Conservation (phyloP, 345 rosid species). For the Hibiscus syriacus region DNA sequence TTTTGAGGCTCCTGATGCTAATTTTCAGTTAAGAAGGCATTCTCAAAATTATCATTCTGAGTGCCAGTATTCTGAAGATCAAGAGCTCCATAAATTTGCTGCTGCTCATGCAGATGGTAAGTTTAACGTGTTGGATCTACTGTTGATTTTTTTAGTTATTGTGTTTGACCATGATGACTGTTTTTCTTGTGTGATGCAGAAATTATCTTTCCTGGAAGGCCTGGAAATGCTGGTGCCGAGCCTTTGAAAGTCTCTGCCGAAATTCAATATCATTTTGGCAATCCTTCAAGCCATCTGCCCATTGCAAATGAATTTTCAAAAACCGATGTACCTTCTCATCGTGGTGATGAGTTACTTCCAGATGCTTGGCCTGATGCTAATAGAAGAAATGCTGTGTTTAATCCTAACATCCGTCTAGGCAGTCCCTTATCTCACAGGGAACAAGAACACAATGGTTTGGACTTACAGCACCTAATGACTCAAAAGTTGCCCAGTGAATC, state of each 20-base stretch:
- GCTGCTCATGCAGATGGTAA: conserved; percentile 44
- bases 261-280: conserved; percentile 20
- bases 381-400: conserved; percentile 21
- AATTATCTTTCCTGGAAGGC: conserved; percentile 43
- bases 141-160: conserved; percentile 14
- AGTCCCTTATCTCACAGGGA: conserved; percentile 26
- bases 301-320: conserved; percentile 28
- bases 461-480: conserved; percentile 27
- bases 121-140: background rate
- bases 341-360: conserved; percentile 35
- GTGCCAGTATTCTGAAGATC: conserved; percentile 14
- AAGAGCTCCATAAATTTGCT: conserved; percentile 23
- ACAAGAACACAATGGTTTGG: conserved; percentile 25
- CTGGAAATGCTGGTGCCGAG: conserved; percentile 30
- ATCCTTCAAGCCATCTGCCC: conserved; percentile 23
- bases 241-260: conserved; percentile 16
- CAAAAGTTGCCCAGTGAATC: conserved; percentile 31
- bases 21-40: conserved; percentile 14
- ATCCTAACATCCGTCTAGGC: conserved; percentile 20
- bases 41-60: conserved; percentile 10
- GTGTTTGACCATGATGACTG: conserved; percentile 3
- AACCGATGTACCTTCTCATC: conserved; percentile 23
- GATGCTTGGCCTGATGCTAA: conserved; percentile 30
- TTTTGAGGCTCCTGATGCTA: conserved; percentile 10
- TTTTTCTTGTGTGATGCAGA: conserved; percentile 24